Conservation (phyloP, 331 rosid species). For the Dryas integrifolia region DNA sequence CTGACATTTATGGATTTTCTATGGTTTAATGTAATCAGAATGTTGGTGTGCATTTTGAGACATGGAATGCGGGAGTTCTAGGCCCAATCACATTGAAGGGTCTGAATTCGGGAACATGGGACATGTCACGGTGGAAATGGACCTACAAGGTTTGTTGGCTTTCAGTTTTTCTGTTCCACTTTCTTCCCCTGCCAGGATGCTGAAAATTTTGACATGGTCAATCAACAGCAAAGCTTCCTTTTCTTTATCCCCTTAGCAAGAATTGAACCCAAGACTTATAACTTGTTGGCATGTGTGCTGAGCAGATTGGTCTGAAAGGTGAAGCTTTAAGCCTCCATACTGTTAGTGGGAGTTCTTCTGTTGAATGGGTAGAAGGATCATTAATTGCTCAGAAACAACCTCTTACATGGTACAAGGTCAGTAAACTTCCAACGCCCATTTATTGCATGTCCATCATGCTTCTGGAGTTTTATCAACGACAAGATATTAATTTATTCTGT, state of each 20-base stretch:
- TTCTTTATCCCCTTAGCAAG: background rate
- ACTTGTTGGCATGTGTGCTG: slow-evolving; percentile 22
- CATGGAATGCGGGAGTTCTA: slow-evolving; percentile 88
- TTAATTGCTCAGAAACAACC: slow-evolving; percentile 58
- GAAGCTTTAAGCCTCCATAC: slow-evolving; percentile 68
- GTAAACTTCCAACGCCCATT: slow-evolving; percentile 14
- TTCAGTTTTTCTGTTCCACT: background rate
- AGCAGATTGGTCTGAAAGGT: slow-evolving; percentile 80
- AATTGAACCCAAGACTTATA: background rate
- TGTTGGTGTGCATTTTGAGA: slow-evolving; percentile 76
- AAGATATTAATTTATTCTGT: slow-evolving; percentile 22
- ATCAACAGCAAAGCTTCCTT: background rate
- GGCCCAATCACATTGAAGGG: slow-evolving; percentile 83
- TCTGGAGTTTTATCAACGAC: background rate
- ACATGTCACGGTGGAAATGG: slow-evolving; percentile 82
- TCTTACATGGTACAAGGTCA: slow-evolving; percentile 96
- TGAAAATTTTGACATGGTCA: background rate
- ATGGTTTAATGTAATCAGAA: slow-evolving; percentile 49
- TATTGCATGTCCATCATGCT: background rate
- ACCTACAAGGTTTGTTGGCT: slow-evolving; percentile 73
- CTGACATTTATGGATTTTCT: slow-evolving; percentile 9
- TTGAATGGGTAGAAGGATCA: slow-evolving; percentile 73
- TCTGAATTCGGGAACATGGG: slow-evolving; percentile 73
- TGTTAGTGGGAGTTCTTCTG: slow-evolving; percentile 64
- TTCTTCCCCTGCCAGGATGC: background rate